Evolutionary conservation across 176 grass and related monocot genomes (phyloP).

Genomic region (Musa itinerans): DNA sequence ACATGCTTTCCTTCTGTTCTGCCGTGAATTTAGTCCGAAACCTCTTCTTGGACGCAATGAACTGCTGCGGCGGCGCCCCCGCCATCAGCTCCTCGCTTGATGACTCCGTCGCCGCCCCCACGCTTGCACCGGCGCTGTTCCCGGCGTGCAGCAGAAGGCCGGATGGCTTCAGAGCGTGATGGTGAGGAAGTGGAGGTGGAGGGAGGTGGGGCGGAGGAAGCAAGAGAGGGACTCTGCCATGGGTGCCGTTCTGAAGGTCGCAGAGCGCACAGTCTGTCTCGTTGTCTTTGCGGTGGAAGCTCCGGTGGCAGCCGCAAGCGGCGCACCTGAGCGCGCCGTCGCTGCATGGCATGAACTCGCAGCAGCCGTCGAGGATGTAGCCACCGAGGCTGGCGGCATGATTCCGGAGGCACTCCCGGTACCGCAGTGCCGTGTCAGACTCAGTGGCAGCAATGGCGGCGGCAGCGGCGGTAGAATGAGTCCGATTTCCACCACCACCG

Average conservation of each 20-base stretch:
- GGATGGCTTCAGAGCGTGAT: constrained; percentile 27
- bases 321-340: constrained; percentile 47
- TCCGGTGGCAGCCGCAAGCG: constrained; percentile 86
- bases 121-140: neutral
- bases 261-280: constrained; percentile 1
- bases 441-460: neutral
- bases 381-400: constrained; percentile 78
- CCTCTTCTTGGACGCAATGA: constrained; percentile 44
- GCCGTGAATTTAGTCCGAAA: constrained; percentile 75
- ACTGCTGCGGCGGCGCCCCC: constrained; percentile 20
- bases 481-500: neutral
- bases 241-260: neutral
- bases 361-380: constrained; percentile 78
- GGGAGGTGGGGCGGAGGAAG: neutral
- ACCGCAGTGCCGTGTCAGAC: neutral
- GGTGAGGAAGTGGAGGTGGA: neutral
- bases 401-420: constrained; percentile 82
- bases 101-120: constrained; percentile 12
- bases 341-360: constrained; percentile 73
- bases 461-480: neutral
- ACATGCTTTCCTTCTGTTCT: constrained; percentile 82
- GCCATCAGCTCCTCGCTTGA: constrained; percentile 38
- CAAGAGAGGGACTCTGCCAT: constrained; percentile 10
- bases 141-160: neutral
- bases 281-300: constrained; percentile 74